A percentile compares a stretch with the other conserved stretches of the same genome.
Conservation (phyloP, 2,329 filamentous ascomycete species). For the Lanzia echinophila region DNA sequence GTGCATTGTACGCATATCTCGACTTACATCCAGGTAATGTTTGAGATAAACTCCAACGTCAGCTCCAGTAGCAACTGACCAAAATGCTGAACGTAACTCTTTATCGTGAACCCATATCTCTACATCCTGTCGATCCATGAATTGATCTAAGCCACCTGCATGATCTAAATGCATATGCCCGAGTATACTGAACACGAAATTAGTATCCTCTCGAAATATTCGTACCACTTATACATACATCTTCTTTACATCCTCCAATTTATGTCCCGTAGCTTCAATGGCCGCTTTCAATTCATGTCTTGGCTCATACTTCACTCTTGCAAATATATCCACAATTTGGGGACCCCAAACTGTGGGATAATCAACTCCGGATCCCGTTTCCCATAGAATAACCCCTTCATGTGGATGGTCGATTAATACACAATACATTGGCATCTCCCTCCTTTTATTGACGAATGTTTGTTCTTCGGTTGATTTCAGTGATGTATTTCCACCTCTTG, state of each 20-base stretch:
- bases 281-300: slow-evolving; percentile 24
- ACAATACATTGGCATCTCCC: slow-evolving; percentile 24
- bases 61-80: slow-evolving; percentile 36
- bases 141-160: slow-evolving; percentile 41
- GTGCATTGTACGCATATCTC: background rate
- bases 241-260: slow-evolving; percentile 40
- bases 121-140: slow-evolving; percentile 34
- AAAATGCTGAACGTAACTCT: slow-evolving; percentile 40
- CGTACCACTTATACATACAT: too few species aligned
- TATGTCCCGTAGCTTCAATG: slow-evolving; percentile 35
- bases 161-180: slow-evolving; percentile 43
- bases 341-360: slow-evolving; percentile 30
- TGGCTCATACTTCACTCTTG: slow-evolving; percentile 25
- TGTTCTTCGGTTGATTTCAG: slow-evolving; percentile 18
- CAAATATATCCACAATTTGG: slow-evolving; percentile 34
- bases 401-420: slow-evolving; percentile 24
- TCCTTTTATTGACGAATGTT: slow-evolving; percentile 21
- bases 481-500: slow-evolving; percentile 21
- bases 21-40: slow-evolving; percentile 27
- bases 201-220: too few species aligned
- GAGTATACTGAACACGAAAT: slow-evolving; percentile 28
- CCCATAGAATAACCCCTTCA: slow-evolving; percentile 24
- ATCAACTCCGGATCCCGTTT: slow-evolving; percentile 23
- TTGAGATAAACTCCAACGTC: slow-evolving; percentile 36
- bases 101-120: slow-evolving; percentile 42